Conservation (phyloP, 2,329 filamentous ascomycete genomes). For the Parafenestella ontariensis region DNA sequence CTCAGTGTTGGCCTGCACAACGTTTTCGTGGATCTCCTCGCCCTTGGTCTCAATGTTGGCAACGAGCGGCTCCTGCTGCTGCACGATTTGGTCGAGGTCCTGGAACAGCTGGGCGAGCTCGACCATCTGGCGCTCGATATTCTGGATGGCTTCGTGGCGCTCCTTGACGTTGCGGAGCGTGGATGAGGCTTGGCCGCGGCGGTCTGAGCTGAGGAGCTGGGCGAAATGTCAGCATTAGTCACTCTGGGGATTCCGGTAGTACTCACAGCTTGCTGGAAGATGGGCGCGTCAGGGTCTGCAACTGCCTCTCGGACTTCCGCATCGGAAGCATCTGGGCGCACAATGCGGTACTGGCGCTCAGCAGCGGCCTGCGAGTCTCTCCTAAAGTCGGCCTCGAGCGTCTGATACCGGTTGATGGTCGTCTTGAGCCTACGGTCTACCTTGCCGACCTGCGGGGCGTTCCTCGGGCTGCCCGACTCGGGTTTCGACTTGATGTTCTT, state of each 20-base stretch:
- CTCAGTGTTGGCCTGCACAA: conserved; percentile 84
- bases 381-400: conserved; percentile 79
- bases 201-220: conserved; percentile 77
- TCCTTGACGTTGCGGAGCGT: conserved; percentile 81
- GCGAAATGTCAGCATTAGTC: conserved; percentile 16
- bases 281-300: conserved; percentile 75
- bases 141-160: conserved; percentile 85
- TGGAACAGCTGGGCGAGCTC: conserved; percentile 88
- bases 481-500: conserved; percentile 82
- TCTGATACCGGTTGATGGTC: conserved; percentile 82
- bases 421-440: conserved; percentile 80
- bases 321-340: conserved; percentile 79
- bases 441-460: conserved; percentile 80
- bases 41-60: conserved; percentile 84
- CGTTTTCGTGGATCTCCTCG: conserved; percentile 83
- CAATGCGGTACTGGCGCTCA: conserved; percentile 88
- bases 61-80: conserved; percentile 84
- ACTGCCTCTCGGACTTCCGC: conserved; percentile 79
- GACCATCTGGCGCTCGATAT: conserved; percentile 90
- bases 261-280: conserved; percentile 80
- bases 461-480: conserved; percentile 74
- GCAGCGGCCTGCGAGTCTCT: conserved; percentile 83
- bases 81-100: conserved; percentile 83
- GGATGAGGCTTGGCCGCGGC: conserved; percentile 79
- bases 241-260: neutral